phyloP scores from a whole-genome alignment of 1,139 yeast species.

The Hansenula sp. region DNA sequence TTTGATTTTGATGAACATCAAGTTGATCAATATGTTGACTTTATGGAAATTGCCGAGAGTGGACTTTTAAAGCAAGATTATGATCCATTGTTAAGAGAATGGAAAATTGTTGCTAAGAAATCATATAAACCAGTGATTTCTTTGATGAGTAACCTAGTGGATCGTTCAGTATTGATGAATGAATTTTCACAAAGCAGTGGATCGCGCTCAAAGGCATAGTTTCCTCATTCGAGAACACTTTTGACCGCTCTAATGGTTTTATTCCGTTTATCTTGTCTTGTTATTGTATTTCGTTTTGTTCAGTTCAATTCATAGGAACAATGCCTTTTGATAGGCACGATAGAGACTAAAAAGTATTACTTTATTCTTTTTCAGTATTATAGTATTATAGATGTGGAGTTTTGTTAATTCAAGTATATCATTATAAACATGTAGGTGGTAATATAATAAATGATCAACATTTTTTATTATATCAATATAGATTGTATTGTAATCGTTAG shows the following conservation, averaged over 20 bases:
- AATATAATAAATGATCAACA: no score
- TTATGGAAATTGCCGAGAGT: constrained; percentile 1
- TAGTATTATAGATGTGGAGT: no score
- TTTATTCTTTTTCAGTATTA: no score
- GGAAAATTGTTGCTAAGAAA: constrained; percentile 4
- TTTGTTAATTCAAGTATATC: no score
- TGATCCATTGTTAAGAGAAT: constrained; percentile 14
- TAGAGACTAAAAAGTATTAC: no score
- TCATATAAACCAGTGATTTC: constrained; percentile 3
- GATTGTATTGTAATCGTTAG: not conserved
- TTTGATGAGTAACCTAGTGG: constrained; percentile 10
- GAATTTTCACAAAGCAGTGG: constrained; percentile 4
- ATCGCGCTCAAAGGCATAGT: not conserved
- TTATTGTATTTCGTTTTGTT: not conserved
- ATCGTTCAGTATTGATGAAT: constrained; percentile 13
- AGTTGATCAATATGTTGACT: not conserved
- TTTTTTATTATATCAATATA: no score
- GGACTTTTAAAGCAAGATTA: constrained; percentile 15
- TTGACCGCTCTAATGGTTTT: no score
- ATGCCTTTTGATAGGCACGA: no score
- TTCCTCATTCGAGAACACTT: no score
- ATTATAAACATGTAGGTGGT: no score
- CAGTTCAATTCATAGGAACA: no score
- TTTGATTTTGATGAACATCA: not conserved
- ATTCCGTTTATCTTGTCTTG: no score